Base-by-base conservation (phyloP, 139 green algal genomes). In the Tetradesmus obliquus region DNA sequence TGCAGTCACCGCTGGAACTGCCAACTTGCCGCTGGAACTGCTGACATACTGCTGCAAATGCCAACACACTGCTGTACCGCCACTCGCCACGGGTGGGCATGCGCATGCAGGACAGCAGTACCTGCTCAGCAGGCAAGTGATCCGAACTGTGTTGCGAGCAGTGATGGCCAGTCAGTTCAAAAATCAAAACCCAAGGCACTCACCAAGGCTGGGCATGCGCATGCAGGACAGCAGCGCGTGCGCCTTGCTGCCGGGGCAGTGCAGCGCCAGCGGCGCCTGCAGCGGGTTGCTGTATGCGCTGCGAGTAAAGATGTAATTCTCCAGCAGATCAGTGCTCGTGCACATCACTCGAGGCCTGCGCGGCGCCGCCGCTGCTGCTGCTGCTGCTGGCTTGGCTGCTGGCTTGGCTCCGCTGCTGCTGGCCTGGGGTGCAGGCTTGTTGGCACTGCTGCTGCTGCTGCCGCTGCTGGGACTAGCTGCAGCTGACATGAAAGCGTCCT, bases 201-300 rank as follows among this genome's bases (percentile, higher is more conserved):
- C 45, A 89, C 86, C 71, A 12, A 19, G 6, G 57, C 53, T 32
- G 9, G 55, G 20, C 20, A 84, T 51, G 19, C 86, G 58, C 86
- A 90, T 90, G 71, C 86, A 90, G 9, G 57, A 60, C 5, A 90
- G 2, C 6, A 90, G 86, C 17, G 84, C 12, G 24, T 53, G 7
- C 0, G 86, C 86, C 22, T 71, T 83, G 86, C 86, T 90, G 69
- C 86, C 86, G 0, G 86, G 86, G 86, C 86, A 90, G 86, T 90
- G 86, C 86, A 90, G 22, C 8, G 86, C 54, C 86, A 90, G 71
- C 3, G 86, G 86, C 10, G 86, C 86, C 53, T 90, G 86, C 60
- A 90, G 71, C 20, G 71, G 53, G 86, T 72, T 90, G 71, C 86
- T 90, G 71, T 90, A 90, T 3, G 20, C 22, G 60, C 86, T 83